A percentile compares a stretch with the other conserved stretches of the same genome.
Conservation (phyloP, 2,329 filamentous ascomycete genomes). For the Tolypocladium sp. region DNA sequence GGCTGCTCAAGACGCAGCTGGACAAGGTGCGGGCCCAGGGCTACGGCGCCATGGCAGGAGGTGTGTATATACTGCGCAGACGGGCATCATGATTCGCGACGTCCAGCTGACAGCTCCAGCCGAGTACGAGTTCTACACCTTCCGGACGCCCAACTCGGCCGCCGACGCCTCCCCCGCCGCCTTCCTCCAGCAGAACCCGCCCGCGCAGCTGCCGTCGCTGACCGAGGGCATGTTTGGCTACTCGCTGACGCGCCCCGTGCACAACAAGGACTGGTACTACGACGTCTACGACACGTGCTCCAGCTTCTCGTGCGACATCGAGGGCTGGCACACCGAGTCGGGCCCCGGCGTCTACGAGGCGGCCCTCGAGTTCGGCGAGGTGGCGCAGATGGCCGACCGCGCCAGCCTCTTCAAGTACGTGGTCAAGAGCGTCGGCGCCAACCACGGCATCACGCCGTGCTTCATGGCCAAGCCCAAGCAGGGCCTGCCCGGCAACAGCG, state of each 20-base stretch:
- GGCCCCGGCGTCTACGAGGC: conserved; percentile 94
- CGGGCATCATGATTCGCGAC: too few relatives aligned
- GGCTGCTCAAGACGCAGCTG: conserved; percentile 59
- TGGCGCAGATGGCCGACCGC: conserved; percentile 82
- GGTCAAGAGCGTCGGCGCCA: conserved; percentile 79
- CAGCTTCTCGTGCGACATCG: conserved; percentile 70
- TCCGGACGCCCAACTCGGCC: conserved; percentile 53
- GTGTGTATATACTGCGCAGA: conserved; percentile 36
- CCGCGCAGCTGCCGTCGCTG: conserved; percentile 63
- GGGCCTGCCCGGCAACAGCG: conserved; percentile 86
- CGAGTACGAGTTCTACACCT: conserved; percentile 94
- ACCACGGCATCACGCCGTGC: conserved; percentile 86
- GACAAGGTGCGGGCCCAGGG: conserved; percentile 59
- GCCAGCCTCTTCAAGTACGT: conserved; percentile 91
- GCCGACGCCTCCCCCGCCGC: conserved; percentile 55
- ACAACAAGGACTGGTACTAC: conserved; percentile 91
- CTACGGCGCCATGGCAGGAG: conserved; percentile 83
- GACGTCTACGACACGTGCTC: conserved; percentile 73
- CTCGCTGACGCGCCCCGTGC: conserved; percentile 74
- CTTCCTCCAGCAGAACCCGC: conserved; percentile 66
- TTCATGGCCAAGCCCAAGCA: conserved; percentile 98
- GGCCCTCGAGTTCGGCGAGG: conserved; percentile 83
- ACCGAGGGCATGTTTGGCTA: conserved; percentile 97
- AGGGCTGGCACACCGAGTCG: conserved; percentile 93
- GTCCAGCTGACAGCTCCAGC: conserved; percentile 36